Evolutionary conservation across 306 rosid genomes (phyloP), one percentile per base, ranked within the genome.

Genomic region (Sechiopsis laciniata): DNA sequence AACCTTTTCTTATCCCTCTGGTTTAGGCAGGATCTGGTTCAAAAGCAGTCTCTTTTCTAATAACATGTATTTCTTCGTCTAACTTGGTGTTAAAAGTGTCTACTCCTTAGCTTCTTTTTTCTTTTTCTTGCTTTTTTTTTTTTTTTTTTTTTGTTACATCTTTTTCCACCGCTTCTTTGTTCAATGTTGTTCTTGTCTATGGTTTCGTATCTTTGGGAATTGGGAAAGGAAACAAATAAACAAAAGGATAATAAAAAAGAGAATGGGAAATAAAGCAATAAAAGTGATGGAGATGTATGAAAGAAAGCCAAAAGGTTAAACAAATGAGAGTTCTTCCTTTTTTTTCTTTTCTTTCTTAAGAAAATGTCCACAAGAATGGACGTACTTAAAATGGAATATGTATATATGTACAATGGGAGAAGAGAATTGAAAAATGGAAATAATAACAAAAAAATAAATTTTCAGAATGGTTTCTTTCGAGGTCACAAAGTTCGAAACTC

Each of bases 11-110:
- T 42, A 11, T 42, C 48, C 11, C 48, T 42, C 48, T 42, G 48
- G 12, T 78, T 82, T 78, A 74, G 76, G 72, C 37, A 63, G 60
- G 45, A 78, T 78, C 83, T 35, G 53, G 78, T 83, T 75, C 79
- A 76, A 63, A 74, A 68, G 66, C 68, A 24, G 70, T 71, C 77
- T 50, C 80, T 69, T 60, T 48, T 48, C 29, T 72, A 78, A 79
- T 74, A 74, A 78, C 60, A 82, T 61, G 59, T 61, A 48, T 53
- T 42, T 29, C 72, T 46, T 67, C 55, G 45, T 68, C 45, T 24
- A 24, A 69, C 45, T 24, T 68, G 17, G 6, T 35, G 51, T 45
- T 65, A 45, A 19, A 66, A 45, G 71, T 40, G 3, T 64, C 24
- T 8, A 62, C 73, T 46, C 56, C 13, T 20, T 21, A 15, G 73